Base-by-base conservation (phyloP, 2,329 filamentous ascomycete genomes). In the Setomelanomma holmii region DNA sequence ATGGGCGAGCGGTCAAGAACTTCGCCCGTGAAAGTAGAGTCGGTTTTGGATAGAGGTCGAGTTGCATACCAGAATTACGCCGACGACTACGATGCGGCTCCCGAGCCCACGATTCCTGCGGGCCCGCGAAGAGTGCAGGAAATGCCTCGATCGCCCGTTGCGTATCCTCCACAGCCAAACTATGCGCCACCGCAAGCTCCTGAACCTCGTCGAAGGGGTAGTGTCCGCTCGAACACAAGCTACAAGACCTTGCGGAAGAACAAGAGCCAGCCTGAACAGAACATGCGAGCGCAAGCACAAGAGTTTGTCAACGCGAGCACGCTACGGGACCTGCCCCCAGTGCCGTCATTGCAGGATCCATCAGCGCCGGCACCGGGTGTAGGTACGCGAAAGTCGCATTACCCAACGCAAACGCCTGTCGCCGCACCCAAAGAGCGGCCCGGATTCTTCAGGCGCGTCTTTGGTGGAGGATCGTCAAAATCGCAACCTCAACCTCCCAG, bases 381-480 rank as follows among this genome's bases (percentile, higher is more conserved):
- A 48, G 79, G 78, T 39, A 79, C 79, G 54, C 77, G 81, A 35
- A 84, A 84, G 63, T 75, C 14, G 20, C 72, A 77, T 20, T 68
- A 73, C 36, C 73, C 71, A 55, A 73, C 71, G 55, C 62, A 64
- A 24, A 74, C 75, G 56, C 78, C 68, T 56, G 78, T 60, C 19
- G 58, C 71, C 39, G 51, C 74, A 61, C 79, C 64, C 50, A 71
- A 80, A 45, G 90, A 89, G 91, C 67, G 87, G 51, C 90, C 85
- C 7, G 93, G 95, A 17, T 98, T 99, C 79, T 98, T 98, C 79
- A 87, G 91, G 64, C 86, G 93, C 58, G 90, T 98, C 34, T 98
- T 98, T 78, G 90, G 89, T 30, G 70, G 69, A 35, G 62, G 64
- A 34, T 89, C 88, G 8, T 86, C 89, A 30, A 89, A 83, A 69